A percentile compares a stretch with the other conserved stretches of the same genome.
Evolutionary conservation across 106 monocot species (phyloP).

Genomic region (Acorus calamus): DNA sequence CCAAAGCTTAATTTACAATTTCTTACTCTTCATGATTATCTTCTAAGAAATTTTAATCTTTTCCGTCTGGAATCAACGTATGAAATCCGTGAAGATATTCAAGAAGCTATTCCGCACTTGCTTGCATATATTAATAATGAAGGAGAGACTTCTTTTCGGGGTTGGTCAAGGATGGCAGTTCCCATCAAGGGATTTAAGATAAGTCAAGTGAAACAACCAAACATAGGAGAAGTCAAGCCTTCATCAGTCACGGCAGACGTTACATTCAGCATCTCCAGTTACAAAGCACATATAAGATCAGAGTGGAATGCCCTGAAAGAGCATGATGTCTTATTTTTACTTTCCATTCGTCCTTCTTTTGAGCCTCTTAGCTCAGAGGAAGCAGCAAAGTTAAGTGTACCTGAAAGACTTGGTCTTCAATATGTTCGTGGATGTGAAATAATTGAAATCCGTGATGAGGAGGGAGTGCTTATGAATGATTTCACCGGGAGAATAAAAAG

Average conservation of each 20-base stretch:
- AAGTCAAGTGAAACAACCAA: conserved; percentile 85
- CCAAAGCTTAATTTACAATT: conserved; percentile 98
- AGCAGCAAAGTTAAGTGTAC: conserved; percentile 79
- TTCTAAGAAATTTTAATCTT: conserved; percentile 93
- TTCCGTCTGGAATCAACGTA: conserved; percentile 98
- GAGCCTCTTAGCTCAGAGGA: conserved; percentile 90
- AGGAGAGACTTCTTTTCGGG: conserved; percentile 92
- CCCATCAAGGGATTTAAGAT: conserved; percentile 82
- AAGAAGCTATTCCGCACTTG: conserved; percentile 95
- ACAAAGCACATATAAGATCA: conserved; percentile 77
- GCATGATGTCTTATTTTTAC: conserved; percentile 94
- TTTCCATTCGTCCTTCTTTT: conserved; percentile 95
- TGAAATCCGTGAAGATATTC: conserved; percentile 99
- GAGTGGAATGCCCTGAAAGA: conserved; percentile 96
- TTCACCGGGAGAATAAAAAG: conserved; percentile 94
- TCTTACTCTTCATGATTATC: conserved; percentile 93
- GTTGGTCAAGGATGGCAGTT: conserved; percentile 99
- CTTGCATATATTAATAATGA: conserved; percentile 90
- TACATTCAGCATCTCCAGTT: conserved; percentile 86
- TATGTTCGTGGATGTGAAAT: conserved; percentile 98
- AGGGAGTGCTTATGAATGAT: conserved; percentile 98
- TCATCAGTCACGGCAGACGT: conserved; percentile 84
- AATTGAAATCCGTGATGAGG: conserved; percentile 88
- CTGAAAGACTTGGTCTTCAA: conserved; percentile 84
- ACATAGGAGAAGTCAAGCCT: conserved; percentile 95